Evolutionary conservation across 2,329 filamentous ascomycete genomes (phyloP), one percentile per base, ranked within the genome.

Genomic region (Diaporthe citri): DNA sequence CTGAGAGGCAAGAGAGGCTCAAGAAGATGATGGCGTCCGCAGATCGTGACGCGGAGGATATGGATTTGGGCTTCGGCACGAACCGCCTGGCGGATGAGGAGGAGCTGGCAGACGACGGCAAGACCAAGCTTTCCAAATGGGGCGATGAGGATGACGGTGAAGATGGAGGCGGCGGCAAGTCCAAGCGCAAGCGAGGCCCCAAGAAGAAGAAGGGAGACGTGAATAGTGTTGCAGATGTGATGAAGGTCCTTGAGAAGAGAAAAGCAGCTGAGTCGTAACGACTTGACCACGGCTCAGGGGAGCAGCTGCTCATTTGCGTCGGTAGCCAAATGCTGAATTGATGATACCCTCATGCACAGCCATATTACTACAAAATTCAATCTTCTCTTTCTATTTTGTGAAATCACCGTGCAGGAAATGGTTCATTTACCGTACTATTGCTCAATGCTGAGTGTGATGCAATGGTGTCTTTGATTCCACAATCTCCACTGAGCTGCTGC

Each of bases 61-160:
- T 99, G 85, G 97, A 99, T 81, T 91, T 98, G 88, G 96, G 96
- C 76, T 98, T 99, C 81, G 97, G 97, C 46, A 94, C 92, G 28
- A 97, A 93, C 80, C 90, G 96, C 39, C 93, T 95, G 80, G 95
- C 94, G 72, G 97, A 98, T 80, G 95, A 96, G 67, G 96, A 96
- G 75, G 96, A 97, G 77, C 90, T 93, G 77, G 94, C 95, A 55
- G 88, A 89, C 31, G 86, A 85, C 81, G 87, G 86, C 57, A 91
- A 89, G 78, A 85, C 95, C 77, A 94, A 94, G 85, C 83, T 96
- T 72, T 91, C 90, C 52, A 86, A 91, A 79, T 94, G 94, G 87
- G 90, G 87, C 31, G 86, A 82, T 13, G 87, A 86, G 25, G 89
- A 85, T 2, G 89, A 88, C 25, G 89, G 86, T 17, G 88, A 86